Evolutionary conservation across 768 basidiomycete species (phyloP), one percentile per base, ranked within the genome.

Genomic region (Collybiopsis luxurians): DNA sequence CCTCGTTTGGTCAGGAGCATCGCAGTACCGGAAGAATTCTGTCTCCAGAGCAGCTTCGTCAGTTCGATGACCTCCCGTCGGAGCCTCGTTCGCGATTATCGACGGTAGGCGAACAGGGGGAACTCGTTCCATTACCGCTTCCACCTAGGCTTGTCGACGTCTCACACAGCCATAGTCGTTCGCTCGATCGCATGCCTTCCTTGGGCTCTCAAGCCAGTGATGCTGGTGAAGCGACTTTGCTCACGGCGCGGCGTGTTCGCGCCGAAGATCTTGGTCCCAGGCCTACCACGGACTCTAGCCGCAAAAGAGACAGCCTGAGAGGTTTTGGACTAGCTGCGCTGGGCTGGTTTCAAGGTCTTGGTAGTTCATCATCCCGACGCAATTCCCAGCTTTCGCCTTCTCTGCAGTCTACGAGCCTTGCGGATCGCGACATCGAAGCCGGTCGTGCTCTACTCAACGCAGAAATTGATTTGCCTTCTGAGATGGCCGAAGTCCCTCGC

Each of bases 291-390:
- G 55, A 61, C 15, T 56, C 56, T 51, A 43, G 72, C 71, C 55
- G 60, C 59, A 59, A 66, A 71, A 58, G 69, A 70, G 17, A 13
- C 66, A 67, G 57, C 55, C 61, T 73, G 53, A 66, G 64, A 26
- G 70, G 73, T 40, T 69, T 85, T 2, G 81, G 84, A 1, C 68
- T 86, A 3, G 69, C 78, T 26, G 78, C 79, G 0, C 67, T 85
- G 58, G 86, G 83, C 60, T 88, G 87, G 86, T 85, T 89, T 67
- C 78, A 71, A 60, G 75, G 64, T 56, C 57, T 58, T 59, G 57
- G 68, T 58, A 60, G 70, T 58, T 67, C 71, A 0, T 65, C 67
- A 10, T 70, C 49, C 21, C 36, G 58, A 40, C 39, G 57, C 30
- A 40, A 51, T 28, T 60, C 61, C 13, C 31, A 31, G n/a, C 19